phyloP scores from a whole-genome alignment of 768 basidiomycete species.

The Agaricus blazei region DNA sequence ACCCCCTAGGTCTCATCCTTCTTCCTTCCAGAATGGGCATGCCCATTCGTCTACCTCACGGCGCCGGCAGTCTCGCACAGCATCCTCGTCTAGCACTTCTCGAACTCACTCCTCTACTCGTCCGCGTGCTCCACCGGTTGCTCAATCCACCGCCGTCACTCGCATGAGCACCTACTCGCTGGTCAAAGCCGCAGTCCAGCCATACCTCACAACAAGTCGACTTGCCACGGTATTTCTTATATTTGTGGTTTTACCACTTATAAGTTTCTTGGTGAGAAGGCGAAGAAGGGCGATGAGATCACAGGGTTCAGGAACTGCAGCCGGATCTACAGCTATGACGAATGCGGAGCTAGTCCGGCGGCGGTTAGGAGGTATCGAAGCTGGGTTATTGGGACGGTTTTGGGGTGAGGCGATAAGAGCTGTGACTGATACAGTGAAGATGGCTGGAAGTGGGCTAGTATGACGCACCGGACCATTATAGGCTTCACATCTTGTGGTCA shows the following conservation, averaged over 20 bases:
- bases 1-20: constrained; percentile 4
- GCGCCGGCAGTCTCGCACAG: constrained; percentile 19
- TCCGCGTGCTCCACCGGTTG: constrained; percentile 17
- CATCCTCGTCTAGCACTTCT: constrained; percentile 13
- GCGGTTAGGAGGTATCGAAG: constrained; percentile 39
- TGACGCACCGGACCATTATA: constrained; percentile 20
- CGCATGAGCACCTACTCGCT: constrained; percentile 31
- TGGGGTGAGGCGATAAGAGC: constrained; percentile 51
- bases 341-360: constrained; percentile 56
- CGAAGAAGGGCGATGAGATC: constrained; percentile 28
- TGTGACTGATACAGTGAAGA: constrained; percentile 62
- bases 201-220: constrained; percentile 44
- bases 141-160: constrained; percentile 19
- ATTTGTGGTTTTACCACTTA: constrained; percentile 39
- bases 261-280: constrained; percentile 48
- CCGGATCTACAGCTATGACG: constrained; percentile 9
- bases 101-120: constrained; percentile 15
- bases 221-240: constrained; percentile 44
- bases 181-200: constrained; percentile 41
- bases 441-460: constrained; percentile 74
- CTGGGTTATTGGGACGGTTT: constrained; percentile 29
- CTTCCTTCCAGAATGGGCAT: constrained; percentile 14
- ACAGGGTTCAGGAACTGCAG: constrained; percentile 13
- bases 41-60: constrained; percentile 11
- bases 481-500: background rate